Evolutionary conservation across 2,329 filamentous ascomycete genomes (phyloP), one percentile per base, ranked within the genome.

Genomic region (Neofusicoccum laricinum): DNA sequence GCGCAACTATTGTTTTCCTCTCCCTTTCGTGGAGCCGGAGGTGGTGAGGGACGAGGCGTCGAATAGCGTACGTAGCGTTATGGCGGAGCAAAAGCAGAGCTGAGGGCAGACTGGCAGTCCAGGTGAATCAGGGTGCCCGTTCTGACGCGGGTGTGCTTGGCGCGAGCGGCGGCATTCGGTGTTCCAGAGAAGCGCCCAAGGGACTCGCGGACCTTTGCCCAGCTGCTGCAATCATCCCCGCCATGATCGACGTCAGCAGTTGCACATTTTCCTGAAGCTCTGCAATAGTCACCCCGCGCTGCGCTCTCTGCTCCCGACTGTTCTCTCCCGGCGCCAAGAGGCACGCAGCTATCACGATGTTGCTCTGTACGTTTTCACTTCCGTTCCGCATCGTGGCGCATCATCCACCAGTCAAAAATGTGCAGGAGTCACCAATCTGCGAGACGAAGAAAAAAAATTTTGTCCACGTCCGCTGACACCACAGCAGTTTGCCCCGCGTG

Each of bases 401-500:
- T 43, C 19, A 17, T 1, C 36, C 25, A n/a, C n/a, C n/a, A n/a
- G n/a, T n/a, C n/a, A n/a, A n/a, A n/a, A n/a, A n/a, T n/a, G n/a
- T n/a, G 14, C 8, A 11, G 30, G n/a, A 63, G 61, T 41, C 48
- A 34, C 48, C 40, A 43, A 30, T 30, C 25, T 6, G 25, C 61
- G n/a, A 14, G 25, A 40, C 7, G 25, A 30, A 34, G 17, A 19
- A 45, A 45, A 32, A 45, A 45, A 32, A 8, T 3, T 12, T 12
- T 8, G 21, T 12, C 41, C 43, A 30, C 30, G n/a, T 57, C 32
- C 49, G 17, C 36, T 25, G 12, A n/a, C 45, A 1, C 14, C 25
- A 15, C 25, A 51, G 45, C 70, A 90, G 90, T 94, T 86, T 95
- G 91, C 78, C 91, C 91, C 58, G 86, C 87, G 75, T 95, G 91